Base-by-base conservation (phyloP, 2,329 filamentous ascomycete species). In the Escovopsis sp. region DNA sequence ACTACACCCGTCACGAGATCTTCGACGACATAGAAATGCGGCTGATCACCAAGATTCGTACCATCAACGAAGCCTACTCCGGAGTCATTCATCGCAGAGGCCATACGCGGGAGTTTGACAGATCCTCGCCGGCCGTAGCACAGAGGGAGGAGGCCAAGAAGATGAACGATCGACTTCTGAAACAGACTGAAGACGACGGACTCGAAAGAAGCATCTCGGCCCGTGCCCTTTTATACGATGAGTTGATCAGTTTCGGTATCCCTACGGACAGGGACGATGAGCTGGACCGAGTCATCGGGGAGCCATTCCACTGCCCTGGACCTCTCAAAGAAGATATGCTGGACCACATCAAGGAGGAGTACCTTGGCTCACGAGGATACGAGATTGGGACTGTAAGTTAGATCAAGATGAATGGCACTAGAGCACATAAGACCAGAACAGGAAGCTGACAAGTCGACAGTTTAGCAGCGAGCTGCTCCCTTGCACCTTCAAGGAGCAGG, bases 331-430 rank as follows among this genome's bases (percentile, higher is more conserved):
- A 51, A 0, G 47, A 55, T 5, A 71, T 77, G 37, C 53, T 69
- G 41, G 35, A 30, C 0, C 43, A 48, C 3, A 52, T 56, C 0
- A 70, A 75, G 46, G 47, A 48, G 0, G 48, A 54, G 0, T 72
- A 64, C 5, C 37, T 49, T 2, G 35, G 45, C 1, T 53, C 51
- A 0, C 67, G 71, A 0, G 73, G 71, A 0, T 68, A 71, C 13
- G 71, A 77, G 39, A 45, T 79, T 0, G 74, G 73, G 1, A 76
- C 66, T 4, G 63, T 64, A 44, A 50, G 57, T 51, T n/a, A 11
- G 11, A 20, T 20, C 20, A 29, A 29, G 4, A 7, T 2, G 2
- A 29, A 2, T 29, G 8, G 3, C 27, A 8, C 2, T 4, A 11
- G 27, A 29, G 3, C 8, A 5, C 27, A 9, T 29, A 11, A 2